Conservation (phyloP, 2,329 filamentous ascomycete genomes). For the Periconia macrospinosa region DNA sequence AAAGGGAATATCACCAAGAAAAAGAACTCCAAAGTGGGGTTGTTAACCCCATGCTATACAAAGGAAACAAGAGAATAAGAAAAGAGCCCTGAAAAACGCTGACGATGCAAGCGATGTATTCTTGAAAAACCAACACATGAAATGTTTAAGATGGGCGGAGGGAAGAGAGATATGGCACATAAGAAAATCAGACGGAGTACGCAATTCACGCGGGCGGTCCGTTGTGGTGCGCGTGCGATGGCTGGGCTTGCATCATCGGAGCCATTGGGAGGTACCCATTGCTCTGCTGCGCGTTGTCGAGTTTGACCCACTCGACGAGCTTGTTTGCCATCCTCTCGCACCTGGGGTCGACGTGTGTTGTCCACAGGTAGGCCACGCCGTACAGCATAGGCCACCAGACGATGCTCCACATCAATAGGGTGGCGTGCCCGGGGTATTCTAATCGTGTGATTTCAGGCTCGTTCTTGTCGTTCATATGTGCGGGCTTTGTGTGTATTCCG, state of each 20-base stretch:
- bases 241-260: background rate
- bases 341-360: constrained; percentile 8
- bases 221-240: background rate
- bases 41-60: background rate
- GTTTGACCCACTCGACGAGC: constrained; percentile 6
- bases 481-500: constrained; percentile 6
- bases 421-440: constrained; percentile 6
- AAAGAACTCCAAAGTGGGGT: background rate
- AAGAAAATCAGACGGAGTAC: background rate
- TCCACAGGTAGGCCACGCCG: constrained; percentile 6
- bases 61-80: background rate
- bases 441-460: constrained; percentile 6
- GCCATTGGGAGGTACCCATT: constrained; percentile 8
- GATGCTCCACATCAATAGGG: constrained; percentile 2
- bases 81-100: background rate
- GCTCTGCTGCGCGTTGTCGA: constrained; percentile 1
- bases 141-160: too few species aligned
- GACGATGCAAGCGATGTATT: background rate
- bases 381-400: constrained; percentile 7
- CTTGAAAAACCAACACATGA: background rate
- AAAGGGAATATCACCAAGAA: background rate
- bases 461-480: constrained; percentile 7
- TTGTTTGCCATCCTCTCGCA: constrained; percentile 10
- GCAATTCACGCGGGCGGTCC: background rate
- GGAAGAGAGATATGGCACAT: background rate